These are phyloP conservation scores for Sporothrix sp. DNA, from an alignment of 2,329 filamentous ascomycete genomes.

Conservation along the genomic window DNA sequence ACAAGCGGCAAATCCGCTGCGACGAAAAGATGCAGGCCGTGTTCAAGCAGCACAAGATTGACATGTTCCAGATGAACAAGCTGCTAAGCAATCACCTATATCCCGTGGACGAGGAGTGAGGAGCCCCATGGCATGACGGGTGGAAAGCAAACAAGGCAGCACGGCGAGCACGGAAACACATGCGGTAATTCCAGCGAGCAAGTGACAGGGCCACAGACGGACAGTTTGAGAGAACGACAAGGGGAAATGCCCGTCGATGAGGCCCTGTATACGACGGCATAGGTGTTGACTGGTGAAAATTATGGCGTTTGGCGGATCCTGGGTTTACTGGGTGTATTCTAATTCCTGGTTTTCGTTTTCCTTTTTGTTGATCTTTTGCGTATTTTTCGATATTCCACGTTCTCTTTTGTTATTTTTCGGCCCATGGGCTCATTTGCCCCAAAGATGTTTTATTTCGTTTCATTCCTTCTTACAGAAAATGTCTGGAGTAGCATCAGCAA, in stretches of 20 bases:
- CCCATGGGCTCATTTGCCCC: too few species aligned
- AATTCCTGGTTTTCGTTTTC: too few species aligned
- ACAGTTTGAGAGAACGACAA: too few species aligned
- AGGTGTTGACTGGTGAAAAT: not conserved
- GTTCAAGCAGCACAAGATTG: conserved; percentile 81
- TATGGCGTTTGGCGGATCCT: conserved; percentile 5
- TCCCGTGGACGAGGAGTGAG: conserved; percentile 58
- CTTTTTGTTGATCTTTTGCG: not conserved
- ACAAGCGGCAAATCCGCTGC: conserved; percentile 88
- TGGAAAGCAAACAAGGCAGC: not conserved
- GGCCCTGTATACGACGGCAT: too few species aligned
- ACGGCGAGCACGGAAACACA: too few species aligned
- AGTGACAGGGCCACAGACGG: too few species aligned
- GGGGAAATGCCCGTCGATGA: too few species aligned
- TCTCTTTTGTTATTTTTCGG: not conserved
- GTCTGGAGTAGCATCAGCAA: too few species aligned
- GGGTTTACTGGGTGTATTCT: not conserved
- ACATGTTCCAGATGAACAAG: conserved; percentile 99
- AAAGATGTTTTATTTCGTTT: not conserved
- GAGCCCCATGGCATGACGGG: not conserved
- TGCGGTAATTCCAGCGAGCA: too few species aligned
- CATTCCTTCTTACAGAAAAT: not conserved
- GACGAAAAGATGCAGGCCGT: conserved; percentile 86
- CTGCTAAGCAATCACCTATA: conserved; percentile 84
- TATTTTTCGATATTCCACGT: not conserved